These are phyloP conservation scores for Anisogramma anomala DNA, from an alignment of 2,329 filamentous ascomycete genomes.

Conservation along the genomic window DNA sequence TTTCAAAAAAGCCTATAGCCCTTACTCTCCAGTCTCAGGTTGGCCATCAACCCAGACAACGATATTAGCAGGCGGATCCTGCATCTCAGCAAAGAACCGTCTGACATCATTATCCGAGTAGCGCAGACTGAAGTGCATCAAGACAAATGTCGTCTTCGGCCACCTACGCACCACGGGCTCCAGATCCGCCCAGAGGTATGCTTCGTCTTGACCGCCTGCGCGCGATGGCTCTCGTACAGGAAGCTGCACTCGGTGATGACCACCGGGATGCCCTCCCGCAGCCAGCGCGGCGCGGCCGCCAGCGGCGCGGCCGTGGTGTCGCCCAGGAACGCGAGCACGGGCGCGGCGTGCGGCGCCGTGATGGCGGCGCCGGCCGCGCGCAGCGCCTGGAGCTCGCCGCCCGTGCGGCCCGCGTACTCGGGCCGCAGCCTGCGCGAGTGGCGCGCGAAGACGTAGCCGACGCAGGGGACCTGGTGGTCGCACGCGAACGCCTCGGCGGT, in stretches of 20 bases:
- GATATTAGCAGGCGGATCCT: constrained; percentile 30
- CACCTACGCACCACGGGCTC: constrained; percentile 32
- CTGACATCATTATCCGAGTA: constrained; percentile 31
- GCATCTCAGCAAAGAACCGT: constrained; percentile 30
- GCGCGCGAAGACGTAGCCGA: constrained; percentile 35
- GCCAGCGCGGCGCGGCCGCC: constrained; percentile 28
- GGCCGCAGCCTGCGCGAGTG: constrained; percentile 28
- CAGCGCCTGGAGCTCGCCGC: constrained; percentile 27
- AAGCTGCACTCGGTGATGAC: constrained; percentile 41
- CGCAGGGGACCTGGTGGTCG: constrained; percentile 35
- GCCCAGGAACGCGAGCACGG: constrained; percentile 37
- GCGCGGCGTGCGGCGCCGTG: constrained; percentile 27
- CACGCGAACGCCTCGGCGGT: constrained; percentile 32
- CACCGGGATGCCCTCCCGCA: constrained; percentile 28
- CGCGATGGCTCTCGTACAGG: constrained; percentile 30
- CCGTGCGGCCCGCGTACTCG: constrained; percentile 26
- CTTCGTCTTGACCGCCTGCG: constrained; percentile 34
- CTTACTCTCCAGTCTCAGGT: neutral
- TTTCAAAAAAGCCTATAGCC: too few relatives aligned
- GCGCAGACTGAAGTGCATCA: constrained; percentile 37
- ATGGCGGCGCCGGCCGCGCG: constrained; percentile 28
- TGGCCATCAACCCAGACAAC: constrained; percentile 35
- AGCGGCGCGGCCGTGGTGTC: constrained; percentile 33
- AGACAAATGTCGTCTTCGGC: constrained; percentile 32
- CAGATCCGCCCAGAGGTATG: constrained; percentile 36